Base-by-base conservation (phyloP, 768 basidiomycete genomes). In the Filobasidium floriforme region DNA sequence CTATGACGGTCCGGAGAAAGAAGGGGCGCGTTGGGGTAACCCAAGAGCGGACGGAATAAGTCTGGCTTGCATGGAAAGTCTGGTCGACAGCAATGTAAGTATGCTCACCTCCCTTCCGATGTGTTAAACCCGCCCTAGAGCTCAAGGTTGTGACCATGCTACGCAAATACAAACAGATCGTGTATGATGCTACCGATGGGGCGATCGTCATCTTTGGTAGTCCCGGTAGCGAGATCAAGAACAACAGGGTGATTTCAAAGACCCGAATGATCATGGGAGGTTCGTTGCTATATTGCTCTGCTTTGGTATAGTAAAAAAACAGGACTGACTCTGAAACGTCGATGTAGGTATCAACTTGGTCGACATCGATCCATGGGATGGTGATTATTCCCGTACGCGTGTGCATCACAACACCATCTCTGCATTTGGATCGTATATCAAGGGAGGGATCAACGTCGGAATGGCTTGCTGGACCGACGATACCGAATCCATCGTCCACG, bases 161-260 rank as follows among this genome's bases (percentile, higher is more conserved):
- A 15, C 40, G 7, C 1, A 24, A 57, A 40, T 6, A 12, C 2
- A 18, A 37, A 37, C 62, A 79, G 78, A 73, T 73, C 4, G 74
- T 79, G 7, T 77, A 72, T 60, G 79, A 79, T 60, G 70, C 76
- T 0, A 79, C 79, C 1, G 79, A 79, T 55, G 79, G 75, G 22
- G 77, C 75, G 6, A 77, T 79, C 43, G 79, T 79, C 18, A 67
- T 79, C 10, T 79, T 79, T 52, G 76, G 76, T 1, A 77, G 77
- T 22, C 54, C 75, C 1, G 77, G 79, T 6, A 72, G 73, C 9
- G 73, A 70, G 24, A 73, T 79, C 7, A 55, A 68, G 46, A 60
- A 76, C 43, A 79, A 79, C 57, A 62, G 72, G 22, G 67, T 79
- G 26, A 77, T 73, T 41, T 71, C 77, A 11, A 64, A 73, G 14